Conservation (phyloP, 495 filamentous ascomycete genomes). For the Cryomyces antarcticus region DNA sequence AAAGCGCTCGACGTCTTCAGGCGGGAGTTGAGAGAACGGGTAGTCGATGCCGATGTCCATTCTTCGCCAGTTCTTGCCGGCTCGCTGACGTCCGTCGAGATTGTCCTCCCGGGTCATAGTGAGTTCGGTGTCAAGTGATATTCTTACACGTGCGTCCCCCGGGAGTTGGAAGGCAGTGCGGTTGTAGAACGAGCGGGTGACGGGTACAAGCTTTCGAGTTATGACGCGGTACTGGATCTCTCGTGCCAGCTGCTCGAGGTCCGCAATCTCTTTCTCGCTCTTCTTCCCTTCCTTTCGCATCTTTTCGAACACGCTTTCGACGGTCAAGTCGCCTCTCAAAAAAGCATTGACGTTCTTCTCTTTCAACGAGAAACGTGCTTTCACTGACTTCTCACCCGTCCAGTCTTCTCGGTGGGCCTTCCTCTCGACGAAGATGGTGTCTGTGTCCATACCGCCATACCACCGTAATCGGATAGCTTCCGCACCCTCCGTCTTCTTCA, state of each 20-base stretch:
- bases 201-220: conserved; percentile 62
- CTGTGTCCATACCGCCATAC: conserved; percentile 90
- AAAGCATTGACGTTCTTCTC: conserved; percentile 94
- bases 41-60: conserved; percentile 97
- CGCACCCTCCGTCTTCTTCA: conserved; percentile 95
- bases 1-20: conserved; percentile 72
- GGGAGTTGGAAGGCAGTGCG: conserved; percentile 95
- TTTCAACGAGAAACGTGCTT: conserved; percentile 84
- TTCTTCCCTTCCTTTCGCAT: conserved; percentile 84
- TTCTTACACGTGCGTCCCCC: conserved; percentile 86
- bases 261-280: conserved; percentile 66
- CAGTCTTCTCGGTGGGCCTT: conserved; percentile 98
- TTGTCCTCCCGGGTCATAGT: conserved; percentile 93
- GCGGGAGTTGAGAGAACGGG: conserved; percentile 75
- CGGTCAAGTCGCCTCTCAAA: conserved; percentile 58
- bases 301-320: conserved; percentile 78
- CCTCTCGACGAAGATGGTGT: conserved; percentile 90
- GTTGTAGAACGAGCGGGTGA: conserved; percentile 89
- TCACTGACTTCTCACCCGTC: conserved; percentile 98
- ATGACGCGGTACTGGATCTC: conserved; percentile 89
- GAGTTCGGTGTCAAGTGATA: conserved; percentile 90
- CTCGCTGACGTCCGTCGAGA: conserved; percentile 53
- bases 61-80: conserved; percentile 81
- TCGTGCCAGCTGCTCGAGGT: conserved; percentile 70
- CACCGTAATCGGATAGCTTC: conserved; percentile 92